Conservation (phyloP, 2,329 filamentous ascomycete species). For the Exophiala sideris region DNA sequence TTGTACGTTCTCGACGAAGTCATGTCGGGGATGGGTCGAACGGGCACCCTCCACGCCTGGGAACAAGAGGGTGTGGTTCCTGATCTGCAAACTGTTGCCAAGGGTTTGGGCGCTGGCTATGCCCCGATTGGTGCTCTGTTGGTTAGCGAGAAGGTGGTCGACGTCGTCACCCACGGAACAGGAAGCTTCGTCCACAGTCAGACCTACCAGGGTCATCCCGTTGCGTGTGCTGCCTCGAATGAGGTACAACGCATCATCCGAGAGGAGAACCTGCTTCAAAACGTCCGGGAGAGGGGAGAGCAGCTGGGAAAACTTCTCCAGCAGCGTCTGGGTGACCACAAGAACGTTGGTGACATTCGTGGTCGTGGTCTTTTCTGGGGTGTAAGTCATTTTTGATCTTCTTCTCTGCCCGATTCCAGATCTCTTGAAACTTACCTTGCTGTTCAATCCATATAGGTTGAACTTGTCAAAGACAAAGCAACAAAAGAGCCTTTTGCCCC, state of each 20-base stretch:
- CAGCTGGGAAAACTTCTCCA: constrained; percentile 41
- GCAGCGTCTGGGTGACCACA: constrained; percentile 43
- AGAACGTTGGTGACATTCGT: constrained; percentile 55
- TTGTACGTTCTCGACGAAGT: constrained; percentile 68
- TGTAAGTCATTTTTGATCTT: constrained; percentile 8
- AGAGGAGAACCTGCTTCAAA: constrained; percentile 49
- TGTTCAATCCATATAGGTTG: constrained; percentile 36
- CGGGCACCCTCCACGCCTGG: constrained; percentile 58
- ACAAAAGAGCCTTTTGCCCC: constrained; percentile 54
- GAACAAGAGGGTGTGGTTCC: constrained; percentile 57
- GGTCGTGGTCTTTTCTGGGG: constrained; percentile 59
- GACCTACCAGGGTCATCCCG: constrained; percentile 55
- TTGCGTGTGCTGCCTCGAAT: constrained; percentile 51
- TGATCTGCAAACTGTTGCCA: constrained; percentile 59
- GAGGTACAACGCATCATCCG: constrained; percentile 51
- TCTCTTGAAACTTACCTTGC: background rate
- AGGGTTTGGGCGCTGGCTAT: constrained; percentile 58
- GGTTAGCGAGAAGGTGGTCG: constrained; percentile 47
- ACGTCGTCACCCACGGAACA: constrained; percentile 47
- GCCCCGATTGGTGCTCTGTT: constrained; percentile 54
- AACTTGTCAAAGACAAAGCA: constrained; percentile 55
- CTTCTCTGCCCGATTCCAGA: background rate
- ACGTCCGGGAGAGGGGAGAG: constrained; percentile 30
- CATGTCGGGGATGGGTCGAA: constrained; percentile 59
- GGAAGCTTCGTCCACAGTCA: constrained; percentile 56